Evolutionary conservation across 2,329 filamentous ascomycete genomes (phyloP).

Genomic region (Rutstroemia sp.): DNA sequence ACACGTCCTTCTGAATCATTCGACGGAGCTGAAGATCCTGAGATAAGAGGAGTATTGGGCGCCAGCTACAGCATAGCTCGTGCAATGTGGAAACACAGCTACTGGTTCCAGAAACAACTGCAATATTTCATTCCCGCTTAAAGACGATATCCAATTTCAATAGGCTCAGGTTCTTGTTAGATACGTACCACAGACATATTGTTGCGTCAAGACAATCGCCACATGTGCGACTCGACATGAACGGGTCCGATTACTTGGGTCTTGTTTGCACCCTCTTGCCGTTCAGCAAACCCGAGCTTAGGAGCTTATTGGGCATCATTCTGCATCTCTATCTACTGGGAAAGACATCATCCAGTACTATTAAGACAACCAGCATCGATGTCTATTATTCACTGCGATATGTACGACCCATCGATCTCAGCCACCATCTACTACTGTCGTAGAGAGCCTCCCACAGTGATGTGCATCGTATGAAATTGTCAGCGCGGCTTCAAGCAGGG

Average conservation of each 20-base stretch:
- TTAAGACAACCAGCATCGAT: neutral
- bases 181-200: slow-evolving; percentile 1
- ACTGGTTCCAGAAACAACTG: neutral
- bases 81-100: neutral
- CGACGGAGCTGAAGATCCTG: neutral
- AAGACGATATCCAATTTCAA: neutral
- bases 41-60: neutral
- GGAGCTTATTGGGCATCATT: neutral
- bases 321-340: neutral
- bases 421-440: neutral
- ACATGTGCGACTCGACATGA: slow-evolving; percentile 6
- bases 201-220: slow-evolving; percentile 6
- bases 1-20: neutral
- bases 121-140: neutral
- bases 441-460: neutral
- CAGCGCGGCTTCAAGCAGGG: neutral
- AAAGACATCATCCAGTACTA: neutral
- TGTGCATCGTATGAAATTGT: neutral
- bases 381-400: slow-evolving; percentile 2
- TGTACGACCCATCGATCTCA: slow-evolving; percentile 1
- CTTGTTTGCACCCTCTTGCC: neutral
- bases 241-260: slow-evolving; percentile 8
- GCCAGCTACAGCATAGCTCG: slow-evolving; percentile 4
- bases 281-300: neutral
- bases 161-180: neutral